Percentiles rank a stretch among this genome's conserved stretches.
Conservation (phyloP, 352 stramenopile genomes). For the Phytopythium boreale region DNA sequence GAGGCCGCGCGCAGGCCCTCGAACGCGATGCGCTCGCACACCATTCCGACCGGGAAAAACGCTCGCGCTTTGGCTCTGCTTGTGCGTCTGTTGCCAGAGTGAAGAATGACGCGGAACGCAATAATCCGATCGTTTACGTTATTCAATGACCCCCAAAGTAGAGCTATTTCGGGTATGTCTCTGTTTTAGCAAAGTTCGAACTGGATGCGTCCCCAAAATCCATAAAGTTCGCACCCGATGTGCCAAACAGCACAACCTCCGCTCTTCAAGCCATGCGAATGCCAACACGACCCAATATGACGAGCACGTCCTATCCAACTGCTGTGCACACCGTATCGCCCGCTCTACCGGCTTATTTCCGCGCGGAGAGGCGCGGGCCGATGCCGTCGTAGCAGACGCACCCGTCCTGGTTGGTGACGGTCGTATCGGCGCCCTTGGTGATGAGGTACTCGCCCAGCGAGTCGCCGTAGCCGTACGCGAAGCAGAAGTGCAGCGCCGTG, state of each 20-base stretch:
- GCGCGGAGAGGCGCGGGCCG: constrained; percentile 26
- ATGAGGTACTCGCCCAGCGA: constrained; percentile 88
- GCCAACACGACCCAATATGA: too few relatives aligned
- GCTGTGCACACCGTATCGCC: too few relatives aligned
- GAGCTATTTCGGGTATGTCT: too few relatives aligned
- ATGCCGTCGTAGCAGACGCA: constrained; percentile 67
- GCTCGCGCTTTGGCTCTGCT: neutral
- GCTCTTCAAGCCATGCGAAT: too few relatives aligned
- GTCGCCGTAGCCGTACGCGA: constrained; percentile 85
- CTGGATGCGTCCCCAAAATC: too few relatives aligned
- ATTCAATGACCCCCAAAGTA: too few relatives aligned
- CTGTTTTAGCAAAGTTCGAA: too few relatives aligned
- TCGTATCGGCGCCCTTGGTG: constrained; percentile 80
- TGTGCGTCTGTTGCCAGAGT: neutral
- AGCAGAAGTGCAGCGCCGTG: constrained; percentile 90
- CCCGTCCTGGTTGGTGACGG: constrained; percentile 64
- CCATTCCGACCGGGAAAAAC: constrained; percentile 27
- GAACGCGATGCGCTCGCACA: constrained; percentile 38
- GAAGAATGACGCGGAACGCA: too few relatives aligned
- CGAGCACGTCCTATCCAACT: too few relatives aligned
- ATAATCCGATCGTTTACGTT: too few relatives aligned
- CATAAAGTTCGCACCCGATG: too few relatives aligned
- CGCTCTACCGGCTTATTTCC: constrained; percentile 14
- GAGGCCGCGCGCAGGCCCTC: constrained; percentile 1
- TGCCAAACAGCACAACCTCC: too few relatives aligned